Conservation (phyloP, 2,329 filamentous ascomycete genomes). For the Orbilia ellipsospora region DNA sequence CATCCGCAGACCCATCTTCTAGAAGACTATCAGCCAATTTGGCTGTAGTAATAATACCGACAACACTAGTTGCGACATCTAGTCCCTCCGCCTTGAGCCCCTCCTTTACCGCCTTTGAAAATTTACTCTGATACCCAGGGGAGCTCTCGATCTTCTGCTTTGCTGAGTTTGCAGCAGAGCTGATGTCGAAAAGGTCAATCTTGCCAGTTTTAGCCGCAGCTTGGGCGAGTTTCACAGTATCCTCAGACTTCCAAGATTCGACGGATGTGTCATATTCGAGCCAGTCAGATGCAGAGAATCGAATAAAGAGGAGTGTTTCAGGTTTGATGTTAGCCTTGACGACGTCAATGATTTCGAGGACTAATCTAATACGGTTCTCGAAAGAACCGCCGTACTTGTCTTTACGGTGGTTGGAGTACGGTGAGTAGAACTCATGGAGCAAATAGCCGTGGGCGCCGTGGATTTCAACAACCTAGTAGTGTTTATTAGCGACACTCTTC, state of each 20-base stretch:
- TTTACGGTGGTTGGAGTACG: constrained; percentile 69
- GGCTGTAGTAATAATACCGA: constrained; percentile 26
- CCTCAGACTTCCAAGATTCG: constrained; percentile 71
- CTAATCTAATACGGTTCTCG: constrained; percentile 73
- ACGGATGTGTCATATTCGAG: constrained; percentile 64
- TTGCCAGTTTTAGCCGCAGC: constrained; percentile 75
- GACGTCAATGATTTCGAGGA: constrained; percentile 68
- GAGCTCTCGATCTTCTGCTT: constrained; percentile 56
- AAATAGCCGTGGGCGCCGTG: constrained; percentile 72
- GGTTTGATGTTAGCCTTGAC: constrained; percentile 68
- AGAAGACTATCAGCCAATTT: constrained; percentile 66
- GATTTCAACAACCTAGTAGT: constrained; percentile 65
- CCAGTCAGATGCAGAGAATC: constrained; percentile 74
- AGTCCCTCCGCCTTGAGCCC: constrained; percentile 56
- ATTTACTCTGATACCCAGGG: constrained; percentile 59
- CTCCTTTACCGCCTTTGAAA: constrained; percentile 58
- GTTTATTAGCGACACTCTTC: no score
- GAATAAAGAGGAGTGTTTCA: constrained; percentile 69
- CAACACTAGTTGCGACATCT: constrained; percentile 57
- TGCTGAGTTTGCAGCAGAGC: constrained; percentile 69
- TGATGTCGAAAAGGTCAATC: constrained; percentile 85
- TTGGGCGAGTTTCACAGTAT: constrained; percentile 73
- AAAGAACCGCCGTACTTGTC: constrained; percentile 75
- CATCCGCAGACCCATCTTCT: constrained; percentile 66
- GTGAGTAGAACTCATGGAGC: constrained; percentile 69